A percentile compares a stretch with the other conserved stretches of the same genome.
These are phyloP conservation scores for Helicostylum pulchrum DNA, from an alignment of 192 early-diverging fungal genomes.

Conservation along the genomic window DNA sequence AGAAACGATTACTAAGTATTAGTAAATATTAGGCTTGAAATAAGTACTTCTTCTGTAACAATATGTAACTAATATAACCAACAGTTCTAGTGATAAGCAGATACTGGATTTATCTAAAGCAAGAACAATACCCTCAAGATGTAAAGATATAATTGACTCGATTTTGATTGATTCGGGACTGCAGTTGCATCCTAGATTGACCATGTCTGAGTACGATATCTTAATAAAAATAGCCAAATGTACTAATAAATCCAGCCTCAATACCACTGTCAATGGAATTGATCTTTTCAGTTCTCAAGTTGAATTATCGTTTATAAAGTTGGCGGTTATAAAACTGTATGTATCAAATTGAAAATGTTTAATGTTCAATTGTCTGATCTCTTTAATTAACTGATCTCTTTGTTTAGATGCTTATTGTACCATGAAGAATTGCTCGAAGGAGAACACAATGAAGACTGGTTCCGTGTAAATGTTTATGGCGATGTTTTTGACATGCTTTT, in stretches of 20 bases:
- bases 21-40: too few relatives aligned
- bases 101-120: conserved; percentile 4
- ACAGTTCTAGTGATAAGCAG: conserved; percentile 1
- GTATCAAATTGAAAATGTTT: conserved; percentile 5
- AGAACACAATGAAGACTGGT: conserved; percentile 2
- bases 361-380: conserved; percentile 5
- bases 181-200: conserved; percentile 3
- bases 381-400: conserved; percentile 5
- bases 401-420: conserved; percentile 8
- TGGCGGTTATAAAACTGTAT: conserved; percentile 7
- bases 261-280: conserved; percentile 7
- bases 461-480: too few relatives aligned
- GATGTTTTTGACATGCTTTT: too few relatives aligned
- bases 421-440: conserved; percentile 3
- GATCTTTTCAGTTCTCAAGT: conserved; percentile 7
- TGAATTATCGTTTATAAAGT: conserved; percentile 9
- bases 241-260: conserved; percentile 6
- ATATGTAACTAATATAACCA: too few relatives aligned
- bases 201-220: conserved; percentile 4
- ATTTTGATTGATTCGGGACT: conserved; percentile 5
- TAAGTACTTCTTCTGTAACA: too few relatives aligned
- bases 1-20: too few relatives aligned
- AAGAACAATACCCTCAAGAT: conserved; percentile 9
- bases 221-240: conserved; percentile 4
- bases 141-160: conserved; percentile 4